Evolutionary conservation across 2,329 filamentous ascomycete species (phyloP).

Genomic region (Plenodomus tracheiphilus): DNA sequence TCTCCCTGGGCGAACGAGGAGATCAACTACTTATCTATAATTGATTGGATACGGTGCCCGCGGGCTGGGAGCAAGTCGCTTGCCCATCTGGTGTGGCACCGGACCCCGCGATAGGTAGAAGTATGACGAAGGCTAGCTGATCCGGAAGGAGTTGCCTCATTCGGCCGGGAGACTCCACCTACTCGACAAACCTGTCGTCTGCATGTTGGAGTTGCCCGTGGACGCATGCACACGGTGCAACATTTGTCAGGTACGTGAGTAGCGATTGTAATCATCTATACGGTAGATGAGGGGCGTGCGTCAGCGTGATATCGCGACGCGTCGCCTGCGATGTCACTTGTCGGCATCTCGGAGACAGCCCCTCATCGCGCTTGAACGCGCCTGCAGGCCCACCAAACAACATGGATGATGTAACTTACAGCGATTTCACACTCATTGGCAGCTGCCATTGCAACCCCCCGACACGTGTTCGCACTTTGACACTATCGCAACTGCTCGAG

Average conservation of each 20-base stretch:
- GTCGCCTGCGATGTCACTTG: neutral
- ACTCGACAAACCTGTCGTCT: slow-evolving; percentile 11
- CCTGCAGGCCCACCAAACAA: neutral
- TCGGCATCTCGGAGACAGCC: neutral
- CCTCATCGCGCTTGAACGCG: neutral
- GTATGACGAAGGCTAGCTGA: slow-evolving; percentile 22
- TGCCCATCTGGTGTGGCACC: slow-evolving; percentile 2
- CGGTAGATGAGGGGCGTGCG: no score
- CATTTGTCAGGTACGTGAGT: slow-evolving; percentile 1
- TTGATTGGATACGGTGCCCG: neutral
- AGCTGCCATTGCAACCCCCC: no score
- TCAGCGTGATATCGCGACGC: neutral
- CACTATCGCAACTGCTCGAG: no score
- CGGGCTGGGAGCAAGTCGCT: slow-evolving; percentile 10
- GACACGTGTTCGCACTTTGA: no score
- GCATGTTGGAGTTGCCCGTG: neutral
- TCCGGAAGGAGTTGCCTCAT: slow-evolving; percentile 32
- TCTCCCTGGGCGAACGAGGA: slow-evolving; percentile 18
- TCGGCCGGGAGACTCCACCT: slow-evolving; percentile 14
- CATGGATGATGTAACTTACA: neutral
- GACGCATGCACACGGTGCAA: neutral
- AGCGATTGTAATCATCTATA: neutral
- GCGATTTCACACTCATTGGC: no score
- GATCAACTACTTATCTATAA: slow-evolving; percentile 26
- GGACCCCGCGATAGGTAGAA: no score